Evolutionary conservation across 1,284 basidiomycete species (phyloP).

Genomic region (Moniliophthora roreri): DNA sequence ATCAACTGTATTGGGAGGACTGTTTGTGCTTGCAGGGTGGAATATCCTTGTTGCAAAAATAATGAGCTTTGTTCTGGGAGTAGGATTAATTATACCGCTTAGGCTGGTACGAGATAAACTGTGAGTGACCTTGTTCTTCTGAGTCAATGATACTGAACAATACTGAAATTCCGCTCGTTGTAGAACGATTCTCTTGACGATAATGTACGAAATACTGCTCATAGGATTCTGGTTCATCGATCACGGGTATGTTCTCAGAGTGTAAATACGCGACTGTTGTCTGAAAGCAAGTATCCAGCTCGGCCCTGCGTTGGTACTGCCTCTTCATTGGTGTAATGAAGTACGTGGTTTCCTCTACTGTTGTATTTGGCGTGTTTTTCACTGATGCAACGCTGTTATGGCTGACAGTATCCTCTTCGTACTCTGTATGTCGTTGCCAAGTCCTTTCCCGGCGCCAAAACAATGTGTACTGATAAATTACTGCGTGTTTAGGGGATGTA

Average conservation of each 20-base stretch:
- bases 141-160: constrained; percentile 3
- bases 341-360: constrained; percentile 40
- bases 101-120: constrained; percentile 81
- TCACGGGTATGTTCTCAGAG: constrained; percentile 58
- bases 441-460: background rate
- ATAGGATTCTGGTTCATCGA: constrained; percentile 85
- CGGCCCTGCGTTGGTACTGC: constrained; percentile 77
- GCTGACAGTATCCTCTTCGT: constrained; percentile 74
- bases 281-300: constrained; percentile 36
- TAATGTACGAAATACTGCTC: constrained; percentile 72
- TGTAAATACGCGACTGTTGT: constrained; percentile 3
- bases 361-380: constrained; percentile 4
- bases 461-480: background rate
- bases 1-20: constrained; percentile 75
- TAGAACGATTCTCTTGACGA: constrained; percentile 77
- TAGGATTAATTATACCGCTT: constrained; percentile 72
- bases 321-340: constrained; percentile 83
- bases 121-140: constrained; percentile 40
- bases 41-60: constrained; percentile 80
- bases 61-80: constrained; percentile 76
- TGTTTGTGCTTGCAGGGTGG: constrained; percentile 77
- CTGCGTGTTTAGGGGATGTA: constrained; percentile 64
- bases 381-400: constrained; percentile 1
- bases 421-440: constrained; percentile 59
- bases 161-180: constrained; percentile 5